Base-by-base conservation (phyloP, 495 filamentous ascomycete genomes). In the Aspergillus incahuasiensis region DNA sequence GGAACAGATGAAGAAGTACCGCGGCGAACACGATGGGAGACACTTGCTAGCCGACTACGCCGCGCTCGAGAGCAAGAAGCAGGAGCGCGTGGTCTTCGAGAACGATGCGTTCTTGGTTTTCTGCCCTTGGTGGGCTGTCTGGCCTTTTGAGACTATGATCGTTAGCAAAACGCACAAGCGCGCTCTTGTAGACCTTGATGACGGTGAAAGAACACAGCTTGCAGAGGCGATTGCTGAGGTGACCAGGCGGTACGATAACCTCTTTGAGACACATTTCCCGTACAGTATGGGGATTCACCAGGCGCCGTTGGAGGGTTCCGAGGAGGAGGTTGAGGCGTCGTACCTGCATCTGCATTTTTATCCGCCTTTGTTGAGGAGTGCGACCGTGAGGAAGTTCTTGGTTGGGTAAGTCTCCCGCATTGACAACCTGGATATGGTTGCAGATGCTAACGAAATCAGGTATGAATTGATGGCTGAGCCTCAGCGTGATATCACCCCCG, bases 301-400 rank as follows among this genome's bases (percentile, higher is more conserved):
- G 73, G 92, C 94, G 25, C 95, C 94, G 9, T 76, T 98, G 5
- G 83, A 91, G 35, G 91, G 89, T n/a, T 85, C 83, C 4, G 78
- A 82, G 13, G 89, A 95, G 60, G 91, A 97, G 69, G 79, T 90
- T 30, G 89, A 95, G 64, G 81, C 83, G 15, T 90, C 88, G 47
- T 89, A 95, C 77, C 83, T 98, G 68, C 94, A 98, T 68, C 82
- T 98, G 74, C 94, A 98, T 72, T 98, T 97, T 70, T 97, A 95
- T 69, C 94, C 94, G 15, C 94, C 94, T 7, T 76, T 98, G 38
- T 79, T 98, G 58, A 83, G 94, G 41, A 95, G 91, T 57, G 94
- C 94, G 11, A 92, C 89, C 5, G 95, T 98, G 30, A 84, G 87
- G 54, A 98, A 98, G 76, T 98, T 97, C 74, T 64, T 96, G 39